These are phyloP conservation scores for Fusarium sp. DNA, from an alignment of 2,329 filamentous ascomycete genomes.

Conservation along the genomic window DNA sequence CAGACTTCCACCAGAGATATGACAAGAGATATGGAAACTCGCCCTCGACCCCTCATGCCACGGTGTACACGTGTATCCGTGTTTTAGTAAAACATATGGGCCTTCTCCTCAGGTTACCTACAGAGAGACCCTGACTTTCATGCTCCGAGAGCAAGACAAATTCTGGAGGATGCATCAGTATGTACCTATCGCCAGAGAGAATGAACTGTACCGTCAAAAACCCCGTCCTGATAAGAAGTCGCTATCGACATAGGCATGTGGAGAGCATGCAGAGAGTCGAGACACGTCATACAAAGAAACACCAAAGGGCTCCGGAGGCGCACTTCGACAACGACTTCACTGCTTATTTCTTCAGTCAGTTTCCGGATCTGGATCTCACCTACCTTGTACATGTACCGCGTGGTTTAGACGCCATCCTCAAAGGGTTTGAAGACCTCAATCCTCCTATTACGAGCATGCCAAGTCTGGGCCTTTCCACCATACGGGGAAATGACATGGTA, in stretches of 20 bases:
- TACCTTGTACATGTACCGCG: neutral
- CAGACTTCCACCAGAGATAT: neutral
- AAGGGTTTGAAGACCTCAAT: too few species aligned
- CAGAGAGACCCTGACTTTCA: neutral
- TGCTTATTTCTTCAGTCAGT: neutral
- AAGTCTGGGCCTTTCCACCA: too few species aligned
- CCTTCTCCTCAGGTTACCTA: fast-evolving
- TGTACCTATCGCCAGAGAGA: neutral
- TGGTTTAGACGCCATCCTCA: neutral
- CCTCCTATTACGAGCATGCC: too few species aligned
- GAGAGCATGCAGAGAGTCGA: neutral
- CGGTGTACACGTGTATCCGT: neutral
- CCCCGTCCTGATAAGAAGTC: too few species aligned
- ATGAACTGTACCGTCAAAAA: neutral
- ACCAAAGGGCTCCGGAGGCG: neutral
- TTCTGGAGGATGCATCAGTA: neutral
- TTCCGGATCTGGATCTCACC: neutral
- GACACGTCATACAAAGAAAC: neutral
- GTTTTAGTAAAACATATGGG: neutral
- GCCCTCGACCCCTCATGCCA: neutral
- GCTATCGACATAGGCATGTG: neutral
- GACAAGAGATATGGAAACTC: neutral
- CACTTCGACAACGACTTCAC: neutral
- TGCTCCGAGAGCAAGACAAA: neutral
- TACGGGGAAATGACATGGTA: too few species aligned